phyloP scores from a whole-genome alignment of 495 filamentous ascomycete species.

The Penicillium atrosanguineum region DNA sequence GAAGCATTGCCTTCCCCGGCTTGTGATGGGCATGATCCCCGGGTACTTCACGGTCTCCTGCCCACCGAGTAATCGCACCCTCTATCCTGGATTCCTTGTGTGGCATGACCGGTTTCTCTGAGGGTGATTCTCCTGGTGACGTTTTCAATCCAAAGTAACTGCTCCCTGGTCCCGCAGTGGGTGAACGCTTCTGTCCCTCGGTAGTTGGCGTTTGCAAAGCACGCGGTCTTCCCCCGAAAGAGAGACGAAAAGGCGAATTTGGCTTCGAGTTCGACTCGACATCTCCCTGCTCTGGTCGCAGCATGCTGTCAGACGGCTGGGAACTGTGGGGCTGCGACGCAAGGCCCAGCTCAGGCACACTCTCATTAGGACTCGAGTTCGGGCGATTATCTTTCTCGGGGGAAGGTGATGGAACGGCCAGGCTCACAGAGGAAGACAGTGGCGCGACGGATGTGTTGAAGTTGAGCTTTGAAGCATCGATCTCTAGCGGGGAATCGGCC shows the following conservation, averaged over 20 bases:
- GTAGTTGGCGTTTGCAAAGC: constrained; percentile 17
- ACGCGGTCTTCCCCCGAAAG: constrained; percentile 32
- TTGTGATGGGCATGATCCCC: constrained; percentile 35
- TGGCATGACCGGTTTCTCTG: constrained; percentile 25
- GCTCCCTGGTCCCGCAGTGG: constrained; percentile 23
- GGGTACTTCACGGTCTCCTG: constrained; percentile 31
- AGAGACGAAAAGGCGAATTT: constrained; percentile 38
- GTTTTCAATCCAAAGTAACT: constrained; percentile 35
- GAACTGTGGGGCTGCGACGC: constrained; percentile 31
- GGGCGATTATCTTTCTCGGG: constrained; percentile 28
- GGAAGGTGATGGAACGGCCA: constrained; percentile 27
- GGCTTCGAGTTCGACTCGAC: constrained; percentile 30
- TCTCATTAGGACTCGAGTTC: constrained; percentile 37
- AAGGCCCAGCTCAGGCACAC: constrained; percentile 20
- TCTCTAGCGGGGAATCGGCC: constrained; percentile 23
- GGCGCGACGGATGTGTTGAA: constrained; percentile 23
- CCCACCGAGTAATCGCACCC: constrained; percentile 18
- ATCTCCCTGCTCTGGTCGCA: constrained; percentile 29
- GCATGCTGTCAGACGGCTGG: constrained; percentile 22
- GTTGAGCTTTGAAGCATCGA: constrained; percentile 27
- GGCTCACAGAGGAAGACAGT: constrained; percentile 33
- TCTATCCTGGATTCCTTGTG: constrained; percentile 32
- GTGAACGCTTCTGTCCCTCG: constrained; percentile 31
- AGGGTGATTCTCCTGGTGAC: constrained; percentile 31
- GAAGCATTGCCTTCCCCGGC: constrained; percentile 59